Base-by-base conservation (phyloP, 164 flowering plant species). In the Warburgia ugandensis region DNA sequence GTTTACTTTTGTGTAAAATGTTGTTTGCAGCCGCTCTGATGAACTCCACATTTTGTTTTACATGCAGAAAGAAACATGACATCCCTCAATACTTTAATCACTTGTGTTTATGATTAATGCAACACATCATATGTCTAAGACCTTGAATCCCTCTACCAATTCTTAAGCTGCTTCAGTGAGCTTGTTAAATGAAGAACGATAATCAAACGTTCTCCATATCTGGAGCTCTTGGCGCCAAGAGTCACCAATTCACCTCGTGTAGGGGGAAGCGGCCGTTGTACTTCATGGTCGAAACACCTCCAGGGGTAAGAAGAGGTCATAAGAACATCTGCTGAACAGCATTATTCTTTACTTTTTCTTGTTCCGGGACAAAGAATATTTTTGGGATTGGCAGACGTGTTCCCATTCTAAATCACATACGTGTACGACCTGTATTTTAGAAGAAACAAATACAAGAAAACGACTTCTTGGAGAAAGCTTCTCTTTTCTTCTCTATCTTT, bases 11-110 rank as follows among this genome's bases (percentile, higher is more conserved):
- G 6, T 38, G n/a, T n/a, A 14, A 3, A n/a, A 13, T 3, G 2
- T n/a, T 38, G 41, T 27, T 30, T 50, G 54, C 54, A 13, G 46
- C 47, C 21, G 31, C 20, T 30, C 28, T 37, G 31, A 25, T 33
- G 43, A 35, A 14, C 6, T 32, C 7, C 0, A 11, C 8, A 1
- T 23, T 55, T 33, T 35, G 40, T 55, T 45, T 55, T 23, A 17
- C 27, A 16, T 41, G 35, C 3, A 32, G 29, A 4, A 54, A 28
- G 29, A n/a, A 21, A 45, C 32, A 27, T 45, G 31, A 7, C 49
- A n/a, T 29, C 33, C 17, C 21, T 10, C 39, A 40, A 14, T 30
- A 30, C 31, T 10, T 29, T 11, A 6, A 0, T 6, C 1, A 43
- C 27, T 6, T n/a, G 26, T 6, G 6, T 2, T 45, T n/a, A 32